Conservation (phyloP, 345 rosid species). For the Aquilaria sinensis region DNA sequence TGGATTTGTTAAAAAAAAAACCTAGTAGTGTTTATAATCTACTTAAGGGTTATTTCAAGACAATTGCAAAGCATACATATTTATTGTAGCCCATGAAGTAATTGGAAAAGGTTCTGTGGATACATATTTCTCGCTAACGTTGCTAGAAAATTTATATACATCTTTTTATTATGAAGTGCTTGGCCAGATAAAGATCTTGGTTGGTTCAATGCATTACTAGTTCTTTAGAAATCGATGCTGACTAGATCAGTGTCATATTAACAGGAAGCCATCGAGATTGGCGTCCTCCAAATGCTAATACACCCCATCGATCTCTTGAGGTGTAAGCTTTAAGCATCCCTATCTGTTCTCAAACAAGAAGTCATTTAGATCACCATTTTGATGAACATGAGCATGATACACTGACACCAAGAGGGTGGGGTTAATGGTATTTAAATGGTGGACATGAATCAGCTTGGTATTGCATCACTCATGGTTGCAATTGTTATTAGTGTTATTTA, state of each 20-base stretch:
- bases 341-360: too few species aligned
- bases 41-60: conserved; percentile 76
- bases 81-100: conserved; percentile 78
- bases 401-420: too few species aligned
- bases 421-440: conserved; percentile 17
- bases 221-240: conserved; percentile 7
- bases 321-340: too few species aligned
- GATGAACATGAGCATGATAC: too few species aligned
- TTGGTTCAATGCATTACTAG: conserved; percentile 2
- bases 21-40: conserved; percentile 53
- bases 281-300: too few species aligned
- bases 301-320: too few species aligned
- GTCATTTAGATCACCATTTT: too few species aligned
- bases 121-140: background rate
- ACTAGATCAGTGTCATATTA: conserved; percentile 14
- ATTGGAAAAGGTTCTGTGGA: conserved; percentile 70
- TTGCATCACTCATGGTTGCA: conserved; percentile 84
- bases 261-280: conserved; percentile 87
- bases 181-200: background rate
- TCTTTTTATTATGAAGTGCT: background rate
- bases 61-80: conserved; percentile 36
- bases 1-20: too few species aligned
- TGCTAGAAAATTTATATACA: background rate
- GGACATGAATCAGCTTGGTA: conserved; percentile 96
- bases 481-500: background rate